A percentile compares a stretch with the other conserved stretches of the same genome.
These are phyloP conservation scores for Mycena olivaceomarginata DNA, from an alignment of 768 basidiomycete species.

Conservation along the genomic window DNA sequence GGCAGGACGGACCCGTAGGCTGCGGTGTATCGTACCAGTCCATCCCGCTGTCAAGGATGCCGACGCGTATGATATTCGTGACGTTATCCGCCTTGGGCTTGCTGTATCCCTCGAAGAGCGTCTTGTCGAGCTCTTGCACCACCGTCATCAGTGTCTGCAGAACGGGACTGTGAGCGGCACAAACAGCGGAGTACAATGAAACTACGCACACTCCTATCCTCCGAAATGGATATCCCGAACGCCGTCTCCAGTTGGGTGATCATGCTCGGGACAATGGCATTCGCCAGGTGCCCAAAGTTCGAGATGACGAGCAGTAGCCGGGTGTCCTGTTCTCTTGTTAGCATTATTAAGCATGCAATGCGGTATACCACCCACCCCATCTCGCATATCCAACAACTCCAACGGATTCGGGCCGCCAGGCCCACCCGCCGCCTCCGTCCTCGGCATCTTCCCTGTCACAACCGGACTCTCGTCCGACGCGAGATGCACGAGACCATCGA, in stretches of 20 bases:
- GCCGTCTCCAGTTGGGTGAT: constrained; percentile 86
- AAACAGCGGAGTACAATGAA: constrained; percentile 8
- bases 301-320: constrained; percentile 92
- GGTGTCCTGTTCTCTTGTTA: constrained; percentile 74
- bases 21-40: constrained; percentile 97
- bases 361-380: constrained; percentile 68
- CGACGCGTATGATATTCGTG: constrained; percentile 80
- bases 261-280: constrained; percentile 84
- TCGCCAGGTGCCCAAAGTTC: constrained; percentile 88
- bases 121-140: constrained; percentile 90
- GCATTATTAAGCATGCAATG: not conserved
- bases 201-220: constrained; percentile 79
- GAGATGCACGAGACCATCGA: constrained; percentile 90
- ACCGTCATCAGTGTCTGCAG: constrained; percentile 83
- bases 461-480: constrained; percentile 83
- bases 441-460: constrained; percentile 59
- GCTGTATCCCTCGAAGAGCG: constrained; percentile 91
- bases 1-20: constrained; percentile 81
- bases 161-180: constrained; percentile 1
- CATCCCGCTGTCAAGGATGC: constrained; percentile 87
- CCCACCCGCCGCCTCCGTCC: constrained; percentile 52
- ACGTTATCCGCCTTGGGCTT: constrained; percentile 87
- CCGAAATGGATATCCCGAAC: constrained; percentile 81
- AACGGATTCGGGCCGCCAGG: constrained; percentile 67
- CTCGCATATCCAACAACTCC: constrained; percentile 76